A percentile compares a stretch with the other conserved stretches of the same genome.
These are phyloP conservation scores for Dactylorhiza incarnata DNA, from an alignment of 106 monocot species.

Conservation along the genomic window DNA sequence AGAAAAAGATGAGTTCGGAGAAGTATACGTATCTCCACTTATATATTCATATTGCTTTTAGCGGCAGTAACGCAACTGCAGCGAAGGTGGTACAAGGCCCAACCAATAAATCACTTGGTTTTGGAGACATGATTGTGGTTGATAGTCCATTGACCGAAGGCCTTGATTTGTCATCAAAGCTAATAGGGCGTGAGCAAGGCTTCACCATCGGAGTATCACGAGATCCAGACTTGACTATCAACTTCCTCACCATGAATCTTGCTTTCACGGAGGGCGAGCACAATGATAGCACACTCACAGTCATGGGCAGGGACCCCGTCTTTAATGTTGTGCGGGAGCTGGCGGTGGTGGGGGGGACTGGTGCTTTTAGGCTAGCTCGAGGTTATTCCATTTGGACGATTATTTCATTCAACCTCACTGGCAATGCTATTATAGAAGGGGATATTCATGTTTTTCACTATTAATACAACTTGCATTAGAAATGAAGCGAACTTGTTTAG, in stretches of 20 bases:
- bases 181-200: conserved; percentile 19
- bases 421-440: neutral
- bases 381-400: conserved; percentile 13
- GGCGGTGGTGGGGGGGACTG: conserved; percentile 26
- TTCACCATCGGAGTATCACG: conserved; percentile 4
- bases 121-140: too few relatives aligned
- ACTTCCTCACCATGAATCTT: conserved; percentile 8
- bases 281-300: conserved; percentile 22
- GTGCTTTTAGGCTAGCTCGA: conserved; percentile 3
- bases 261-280: conserved; percentile 12
- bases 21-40: too few relatives aligned
- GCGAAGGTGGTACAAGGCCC: too few relatives aligned
- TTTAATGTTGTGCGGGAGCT: conserved; percentile 6
- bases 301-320: conserved; percentile 5
- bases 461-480: too few relatives aligned
- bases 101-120: too few relatives aligned
- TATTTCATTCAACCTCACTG: conserved; percentile 3
- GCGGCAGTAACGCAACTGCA: too few relatives aligned
- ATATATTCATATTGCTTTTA: too few relatives aligned
- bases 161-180: too few relatives aligned
- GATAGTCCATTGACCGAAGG: too few relatives aligned
- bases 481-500: too few relatives aligned
- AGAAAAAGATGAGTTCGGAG: too few relatives aligned
- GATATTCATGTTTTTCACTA: conserved; percentile 10
- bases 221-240: neutral